These are phyloP conservation scores for Aspergillus sp. DNA, from an alignment of 2,329 filamentous ascomycete species.

Conservation along the genomic window DNA sequence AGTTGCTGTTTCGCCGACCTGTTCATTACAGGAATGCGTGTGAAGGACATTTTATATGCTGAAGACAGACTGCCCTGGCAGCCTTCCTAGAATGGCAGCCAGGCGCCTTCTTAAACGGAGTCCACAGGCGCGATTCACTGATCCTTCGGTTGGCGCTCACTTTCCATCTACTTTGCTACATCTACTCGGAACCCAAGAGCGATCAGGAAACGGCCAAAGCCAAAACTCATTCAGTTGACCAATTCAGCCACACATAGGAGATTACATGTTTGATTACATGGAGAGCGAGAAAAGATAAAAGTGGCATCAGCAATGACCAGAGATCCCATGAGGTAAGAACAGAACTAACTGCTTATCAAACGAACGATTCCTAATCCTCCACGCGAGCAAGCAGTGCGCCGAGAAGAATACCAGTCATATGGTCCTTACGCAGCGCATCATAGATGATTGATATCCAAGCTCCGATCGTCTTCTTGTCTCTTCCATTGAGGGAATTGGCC, in stretches of 20 bases:
- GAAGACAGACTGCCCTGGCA: no score
- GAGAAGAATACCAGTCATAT: not conserved
- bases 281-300: not conserved
- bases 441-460: slow-evolving; percentile 6
- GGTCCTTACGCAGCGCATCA: slow-evolving; percentile 4
- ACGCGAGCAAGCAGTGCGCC: not conserved
- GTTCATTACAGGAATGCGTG: no score
- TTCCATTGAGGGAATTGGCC: not conserved
- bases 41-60: no score
- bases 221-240: not conserved
- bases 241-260: not conserved
- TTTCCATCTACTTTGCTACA: not conserved
- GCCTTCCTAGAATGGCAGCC: no score
- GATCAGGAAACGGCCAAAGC: not conserved
- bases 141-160: no score
- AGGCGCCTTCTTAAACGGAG: no score
- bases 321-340: not conserved
- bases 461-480: slow-evolving; percentile 1
- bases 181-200: not conserved
- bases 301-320: not conserved
- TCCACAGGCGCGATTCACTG: no score
- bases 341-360: not conserved
- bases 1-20: no score
- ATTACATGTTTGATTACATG: not conserved
- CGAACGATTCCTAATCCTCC: not conserved